These are phyloP conservation scores for Phytophthora capsici DNA, from an alignment of 352 stramenopile genomes.

Conservation along the genomic window DNA sequence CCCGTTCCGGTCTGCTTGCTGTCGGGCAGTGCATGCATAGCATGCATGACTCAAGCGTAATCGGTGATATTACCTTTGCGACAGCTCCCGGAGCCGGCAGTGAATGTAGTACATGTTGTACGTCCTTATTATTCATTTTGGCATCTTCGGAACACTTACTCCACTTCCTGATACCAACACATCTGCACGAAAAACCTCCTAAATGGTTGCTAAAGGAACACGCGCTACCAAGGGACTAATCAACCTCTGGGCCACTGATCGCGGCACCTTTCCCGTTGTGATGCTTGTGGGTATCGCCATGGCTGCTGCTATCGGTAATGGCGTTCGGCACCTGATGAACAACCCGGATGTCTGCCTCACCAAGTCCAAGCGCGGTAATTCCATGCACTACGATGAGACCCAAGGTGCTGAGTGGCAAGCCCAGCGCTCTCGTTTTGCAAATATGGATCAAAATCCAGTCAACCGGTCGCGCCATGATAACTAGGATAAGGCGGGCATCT, in stretches of 20 bases:
- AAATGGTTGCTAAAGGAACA: not conserved
- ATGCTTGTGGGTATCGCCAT: slow-evolving; percentile 16
- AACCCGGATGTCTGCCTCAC: not conserved
- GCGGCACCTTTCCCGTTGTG: slow-evolving; percentile 53
- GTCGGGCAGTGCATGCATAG: no score
- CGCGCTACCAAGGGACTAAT: not conserved
- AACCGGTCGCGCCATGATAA: not conserved
- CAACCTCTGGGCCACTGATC: slow-evolving; percentile 48
- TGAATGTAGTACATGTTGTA: not conserved
- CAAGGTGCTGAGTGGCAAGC: not conserved
- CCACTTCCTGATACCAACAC: not conserved
- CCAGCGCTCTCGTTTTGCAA: not conserved
- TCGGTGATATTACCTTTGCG: not conserved
- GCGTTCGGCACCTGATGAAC: not conserved
- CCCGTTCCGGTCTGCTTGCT: no score
- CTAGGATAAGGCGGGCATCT: not conserved
- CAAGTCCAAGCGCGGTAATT: slow-evolving; percentile 37
- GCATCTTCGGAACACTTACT: not conserved
- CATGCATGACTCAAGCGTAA: not conserved
- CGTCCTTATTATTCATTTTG: not conserved
- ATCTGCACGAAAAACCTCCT: not conserved
- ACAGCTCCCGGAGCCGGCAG: no score
- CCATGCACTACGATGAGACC: slow-evolving; percentile 24
- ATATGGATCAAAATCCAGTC: not conserved
- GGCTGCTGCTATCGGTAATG: slow-evolving; percentile 15